These are phyloP conservation scores for Dispira simplex DNA, from an alignment of 192 early-diverging fungal genomes.

Conservation along the genomic window DNA sequence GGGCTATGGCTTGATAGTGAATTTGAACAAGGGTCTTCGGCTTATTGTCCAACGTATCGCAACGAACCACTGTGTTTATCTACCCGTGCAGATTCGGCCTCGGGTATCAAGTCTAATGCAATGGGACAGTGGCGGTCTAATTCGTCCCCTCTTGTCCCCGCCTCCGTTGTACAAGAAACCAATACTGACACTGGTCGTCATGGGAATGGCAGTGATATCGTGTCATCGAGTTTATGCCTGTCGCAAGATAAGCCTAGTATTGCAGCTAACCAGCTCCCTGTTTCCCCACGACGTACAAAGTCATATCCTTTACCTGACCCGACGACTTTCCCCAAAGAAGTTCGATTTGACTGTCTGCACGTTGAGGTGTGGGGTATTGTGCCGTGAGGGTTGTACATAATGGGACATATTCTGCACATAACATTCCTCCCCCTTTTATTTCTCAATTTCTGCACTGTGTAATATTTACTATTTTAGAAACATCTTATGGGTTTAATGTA, in stretches of 20 bases:
- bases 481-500: too few species aligned
- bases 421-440: too few species aligned
- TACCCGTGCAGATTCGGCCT: neutral
- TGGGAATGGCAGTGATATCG: neutral
- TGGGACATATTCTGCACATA: too few species aligned
- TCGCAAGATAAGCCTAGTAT: neutral
- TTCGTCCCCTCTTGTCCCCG: neutral
- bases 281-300: neutral
- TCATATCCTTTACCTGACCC: neutral
- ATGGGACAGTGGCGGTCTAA: neutral
- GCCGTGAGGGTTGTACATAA: neutral
- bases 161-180: neutral
- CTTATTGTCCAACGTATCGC: constrained; percentile 54
- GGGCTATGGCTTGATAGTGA: constrained; percentile 62
- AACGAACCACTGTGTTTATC: constrained; percentile 40
- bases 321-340: neutral
- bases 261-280: neutral
- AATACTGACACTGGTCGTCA: neutral
- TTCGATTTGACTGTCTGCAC: neutral
- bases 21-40: constrained; percentile 48
- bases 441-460: too few species aligned
- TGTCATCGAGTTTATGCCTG: neutral
- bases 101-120: neutral
- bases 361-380: constrained; percentile 6
- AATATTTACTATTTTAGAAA: too few species aligned